Evolutionary conservation across 148 eudicot species (phyloP), one percentile per base, ranked within the genome.

Genomic region (Selenicereus undatus): DNA sequence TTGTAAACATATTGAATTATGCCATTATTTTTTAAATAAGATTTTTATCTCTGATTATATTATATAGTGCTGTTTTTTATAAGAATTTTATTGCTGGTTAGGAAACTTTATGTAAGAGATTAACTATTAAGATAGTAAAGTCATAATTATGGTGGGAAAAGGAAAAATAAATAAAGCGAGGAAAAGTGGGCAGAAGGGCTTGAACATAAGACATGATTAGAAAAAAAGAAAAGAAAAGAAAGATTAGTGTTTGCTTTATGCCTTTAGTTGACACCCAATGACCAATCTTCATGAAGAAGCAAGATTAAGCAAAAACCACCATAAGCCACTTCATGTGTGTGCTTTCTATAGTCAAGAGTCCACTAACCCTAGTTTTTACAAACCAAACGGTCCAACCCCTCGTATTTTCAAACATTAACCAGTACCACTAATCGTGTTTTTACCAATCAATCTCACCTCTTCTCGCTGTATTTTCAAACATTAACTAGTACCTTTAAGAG

Each of bases 281-380:
- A n/a, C 54, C 54, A 78, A 78, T 82, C 84, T 82, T 82, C 27
- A 62, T 27, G 5, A 78, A 43, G 72, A 82, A 82, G 81, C 17
- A 76, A 69, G 42, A 48, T 73, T 73, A 72, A 62, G 70, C 71
- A 73, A 79, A 79, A 62, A 77, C 18, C 70, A 45, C 60, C 60
- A 58, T 73, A 24, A 9, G n/a, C 2, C 14, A 52, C 13, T 56
- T 56, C 62, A 0, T 3, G 42, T 56, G 51, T 42, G 48, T 78
- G 56, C 69, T 78, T 71, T 71, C 11, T 48, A 16, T 8, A 39
- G 16, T 36, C 29, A 64, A 64, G n/a, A 64, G 12, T 64, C 68
- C 68, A 64, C 68, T n/a, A 64, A 64, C 13, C 68, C 13, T 39
- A 5, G 18, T 52, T 17, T 52, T 52, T 52, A 52, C 43, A 2